Evolutionary conservation across 176 grass and related monocot species (phyloP), one percentile per base, ranked within the genome.

Genomic region (Calamus simplicifolius): DNA sequence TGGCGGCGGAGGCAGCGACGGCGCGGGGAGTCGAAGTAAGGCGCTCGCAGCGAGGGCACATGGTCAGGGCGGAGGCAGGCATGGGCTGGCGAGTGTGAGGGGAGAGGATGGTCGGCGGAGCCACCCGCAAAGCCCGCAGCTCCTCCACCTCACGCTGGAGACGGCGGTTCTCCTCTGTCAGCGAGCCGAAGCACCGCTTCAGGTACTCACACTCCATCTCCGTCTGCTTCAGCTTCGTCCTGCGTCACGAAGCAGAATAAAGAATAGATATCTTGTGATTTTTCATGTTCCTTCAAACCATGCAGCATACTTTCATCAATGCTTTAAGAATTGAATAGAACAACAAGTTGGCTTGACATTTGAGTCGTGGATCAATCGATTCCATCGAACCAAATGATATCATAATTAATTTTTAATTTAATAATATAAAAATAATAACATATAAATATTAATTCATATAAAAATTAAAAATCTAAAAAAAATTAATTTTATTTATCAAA

Each of bases 161-260:
- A 0, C 87, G 84, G 23, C 87, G 78, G 76, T 98, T 98, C 84
- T 98, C 93, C 75, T 98, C 84, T n/a, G 93, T 89, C 60, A 98
- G 64, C 61, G 93, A 98, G 3, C 93, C 84, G 70, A 98, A 98
- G 73, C 87, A 92, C 19, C 93, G 78, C 64, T 92, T 92, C 62
- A 98, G 77, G 73, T 98, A 92, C 79, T 92, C 93, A 69, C 93
- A 92, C 63, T 98, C 93, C 93, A 89, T 78, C 73, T 98, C 93
- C 50, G 87, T 98, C 69, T 98, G 88, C 84, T 98, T 98, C 66
- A 98, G 79, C 81, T 98, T 98, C 26, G 93, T 98, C 84, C 93
- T 98, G 84, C 49, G 58, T 38, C 49, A 13, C 35, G 8, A 43
- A 43, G 2, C 10, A 43, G 10, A 43, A 8, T 10, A 43, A 43